phyloP scores from a whole-genome alignment of 1,139 yeast genomes.

The Yamadazyma dushanensis region DNA sequence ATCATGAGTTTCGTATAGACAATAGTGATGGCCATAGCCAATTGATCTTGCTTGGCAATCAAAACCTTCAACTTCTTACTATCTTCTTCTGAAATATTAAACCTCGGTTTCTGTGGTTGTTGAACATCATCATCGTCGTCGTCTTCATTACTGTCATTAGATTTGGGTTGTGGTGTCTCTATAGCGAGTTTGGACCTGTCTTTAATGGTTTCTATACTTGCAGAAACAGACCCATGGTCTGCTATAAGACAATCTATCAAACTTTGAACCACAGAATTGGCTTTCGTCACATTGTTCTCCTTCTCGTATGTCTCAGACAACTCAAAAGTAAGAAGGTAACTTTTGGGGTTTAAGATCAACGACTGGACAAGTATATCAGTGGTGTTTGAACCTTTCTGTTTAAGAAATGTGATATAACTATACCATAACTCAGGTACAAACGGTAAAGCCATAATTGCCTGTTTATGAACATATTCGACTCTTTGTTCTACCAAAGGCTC shows the following conservation, averaged over 20 bases:
- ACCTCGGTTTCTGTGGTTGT: constrained; percentile 10
- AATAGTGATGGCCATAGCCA: constrained; percentile 44
- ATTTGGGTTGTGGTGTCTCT: constrained; percentile 6
- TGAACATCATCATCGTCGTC: constrained; percentile 20
- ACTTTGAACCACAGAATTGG: constrained; percentile 51
- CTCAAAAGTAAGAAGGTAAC: constrained; percentile 66
- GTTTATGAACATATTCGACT: constrained; percentile 71
- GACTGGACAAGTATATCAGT: constrained; percentile 55
- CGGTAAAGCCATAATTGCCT: constrained; percentile 66
- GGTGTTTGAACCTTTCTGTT: constrained; percentile 20
- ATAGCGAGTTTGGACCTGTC: constrained; percentile 15
- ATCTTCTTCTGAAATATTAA: constrained; percentile 28
- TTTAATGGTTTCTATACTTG: constrained; percentile 25
- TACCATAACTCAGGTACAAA: constrained; percentile 89
- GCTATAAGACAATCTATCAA: constrained; percentile 45
- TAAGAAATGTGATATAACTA: constrained; percentile 46
- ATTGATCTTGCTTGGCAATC: constrained; percentile 20
- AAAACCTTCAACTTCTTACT: constrained; percentile 25
- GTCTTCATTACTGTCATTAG: constrained; percentile 4
- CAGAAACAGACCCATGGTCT: constrained; percentile 28
- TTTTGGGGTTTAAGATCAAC: constrained; percentile 64
- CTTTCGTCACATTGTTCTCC: constrained; percentile 50
- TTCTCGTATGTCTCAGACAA: constrained; percentile 71
- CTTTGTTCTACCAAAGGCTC: constrained; percentile 52
- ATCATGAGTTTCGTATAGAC: constrained; percentile 60